Evolutionary conservation across 2,329 filamentous ascomycete species (phyloP), one percentile per base, ranked within the genome.

Genomic region (Ophiocordyceps camponoti-floridani): DNA sequence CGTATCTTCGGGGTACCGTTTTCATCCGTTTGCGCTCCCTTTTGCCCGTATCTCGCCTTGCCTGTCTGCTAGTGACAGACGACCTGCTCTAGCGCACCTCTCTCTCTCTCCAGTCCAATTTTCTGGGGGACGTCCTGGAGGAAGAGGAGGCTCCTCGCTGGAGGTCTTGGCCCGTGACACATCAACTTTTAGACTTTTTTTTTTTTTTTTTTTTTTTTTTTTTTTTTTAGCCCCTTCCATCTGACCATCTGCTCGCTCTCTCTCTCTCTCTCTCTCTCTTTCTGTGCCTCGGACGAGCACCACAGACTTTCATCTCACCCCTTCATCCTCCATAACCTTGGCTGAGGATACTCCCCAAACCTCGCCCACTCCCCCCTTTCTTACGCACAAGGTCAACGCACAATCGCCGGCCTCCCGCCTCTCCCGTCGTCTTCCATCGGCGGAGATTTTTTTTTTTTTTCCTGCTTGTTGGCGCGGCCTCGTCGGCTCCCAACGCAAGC

Each of bases 1-100:
- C 43, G 43, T 42, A 37, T 43, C 27, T 37, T 33, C 43, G 45
- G 43, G 47, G 43, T 43, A 47, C 47, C 48, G 51, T 50, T 49
- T 53, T 46, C 49, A 49, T 48, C 37, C 41, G 14, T 14, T 5
- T 19, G 19, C 35, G 8, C 5, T 4, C 13, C 28, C 31, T 27
- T n/a, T 28, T 37, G 27, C 18, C 40, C 28, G 43, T 40, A 41
- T 19, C 11, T 9, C 28, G 7, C 11, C 18, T 16, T 40, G 37
- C 37, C 37, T 19, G 37, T 4, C 16, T 40, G 37, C 33, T 35
- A 35, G 14, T 12, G 33, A 13, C 14, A 35, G 33, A 30, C 27
- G 10, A 14, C 4, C 31, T 31, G 31, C 31, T 35, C 11, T 35
- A 35, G 31, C 13, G 31, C 31, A 11, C 27, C 27, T 30, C 11